phyloP scores from a whole-genome alignment of 768 basidiomycete species.

The Kwoniella pini region DNA sequence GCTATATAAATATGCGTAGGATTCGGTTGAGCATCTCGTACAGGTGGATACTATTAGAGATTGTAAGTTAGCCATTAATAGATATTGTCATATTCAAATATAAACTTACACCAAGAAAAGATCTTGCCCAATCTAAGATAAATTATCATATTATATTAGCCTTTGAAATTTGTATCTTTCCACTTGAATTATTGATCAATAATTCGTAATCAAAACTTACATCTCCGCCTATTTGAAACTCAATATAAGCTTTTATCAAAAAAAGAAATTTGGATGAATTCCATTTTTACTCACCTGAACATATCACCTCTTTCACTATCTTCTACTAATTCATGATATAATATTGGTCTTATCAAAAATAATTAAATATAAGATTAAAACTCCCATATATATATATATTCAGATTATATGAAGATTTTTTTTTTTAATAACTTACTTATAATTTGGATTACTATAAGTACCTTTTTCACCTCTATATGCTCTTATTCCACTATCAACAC shows the following conservation, averaged over 20 bases:
- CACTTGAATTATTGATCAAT: too few species aligned
- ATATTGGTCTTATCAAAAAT: slow-evolving; percentile 50
- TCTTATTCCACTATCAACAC: slow-evolving; percentile 91
- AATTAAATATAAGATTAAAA: too few species aligned
- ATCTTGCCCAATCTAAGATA: slow-evolving; percentile 64
- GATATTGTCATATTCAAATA: neutral
- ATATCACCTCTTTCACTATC: slow-evolving; percentile 66
- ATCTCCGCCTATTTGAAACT: slow-evolving; percentile 66
- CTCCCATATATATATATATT: too few species aligned
- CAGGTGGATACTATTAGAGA: slow-evolving; percentile 68
- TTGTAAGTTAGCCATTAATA: too few species aligned
- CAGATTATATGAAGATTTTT: neutral
- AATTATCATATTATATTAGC: too few species aligned
- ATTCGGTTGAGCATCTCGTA: slow-evolving; percentile 80
- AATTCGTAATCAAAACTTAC: too few species aligned
- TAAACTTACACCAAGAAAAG: slow-evolving; percentile 43
- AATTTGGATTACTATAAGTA: slow-evolving; percentile 55
- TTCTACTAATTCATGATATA: slow-evolving; percentile 81
- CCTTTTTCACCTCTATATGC: slow-evolving; percentile 90
- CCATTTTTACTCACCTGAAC: slow-evolving; percentile 64
- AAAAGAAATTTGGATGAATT: too few species aligned
- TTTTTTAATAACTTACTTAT: slow-evolving; percentile 32
- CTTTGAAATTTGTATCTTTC: too few species aligned
- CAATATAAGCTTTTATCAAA: too few species aligned
- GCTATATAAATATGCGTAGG: slow-evolving; percentile 85